A percentile compares a stretch with the other conserved stretches of the same genome.
Evolutionary conservation across 768 basidiomycete genomes (phyloP).

Genomic region (Lactarius indigo): DNA sequence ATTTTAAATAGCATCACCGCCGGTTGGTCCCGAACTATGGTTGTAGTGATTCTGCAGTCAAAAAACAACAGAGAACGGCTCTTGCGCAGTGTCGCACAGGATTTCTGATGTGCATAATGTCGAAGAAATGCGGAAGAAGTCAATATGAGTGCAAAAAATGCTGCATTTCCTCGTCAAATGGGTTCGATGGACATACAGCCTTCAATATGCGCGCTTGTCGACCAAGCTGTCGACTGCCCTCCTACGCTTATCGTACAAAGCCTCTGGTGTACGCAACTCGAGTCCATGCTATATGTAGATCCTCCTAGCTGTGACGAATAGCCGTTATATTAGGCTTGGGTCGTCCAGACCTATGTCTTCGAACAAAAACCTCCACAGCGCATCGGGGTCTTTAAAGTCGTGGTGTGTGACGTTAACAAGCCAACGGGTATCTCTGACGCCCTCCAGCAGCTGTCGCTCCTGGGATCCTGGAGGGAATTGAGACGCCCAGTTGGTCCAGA

Average conservation of each 20-base stretch:
- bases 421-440: constrained; percentile 74
- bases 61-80: too few species aligned
- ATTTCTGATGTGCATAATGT: too few species aligned
- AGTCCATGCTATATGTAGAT: background rate
- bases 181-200: too few species aligned
- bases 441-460: constrained; percentile 70
- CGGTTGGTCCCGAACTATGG: too few species aligned
- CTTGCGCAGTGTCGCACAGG: too few species aligned
- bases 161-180: too few species aligned
- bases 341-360: constrained; percentile 28
- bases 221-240: background rate
- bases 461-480: constrained; percentile 75
- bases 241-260: constrained; percentile 6
- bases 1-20: too few species aligned
- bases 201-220: too few species aligned
- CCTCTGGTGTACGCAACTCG: background rate
- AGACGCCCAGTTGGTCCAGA: constrained; percentile 93
- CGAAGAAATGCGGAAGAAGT: too few species aligned
- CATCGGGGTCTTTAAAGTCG: constrained; percentile 76
- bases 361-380: constrained; percentile 83
- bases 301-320: background rate
- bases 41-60: too few species aligned
- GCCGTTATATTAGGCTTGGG: background rate
- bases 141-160: too few species aligned
- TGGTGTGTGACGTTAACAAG: constrained; percentile 91